Base-by-base conservation (phyloP, 129 eudicot species). In the Chrysanthemum makinoi region DNA sequence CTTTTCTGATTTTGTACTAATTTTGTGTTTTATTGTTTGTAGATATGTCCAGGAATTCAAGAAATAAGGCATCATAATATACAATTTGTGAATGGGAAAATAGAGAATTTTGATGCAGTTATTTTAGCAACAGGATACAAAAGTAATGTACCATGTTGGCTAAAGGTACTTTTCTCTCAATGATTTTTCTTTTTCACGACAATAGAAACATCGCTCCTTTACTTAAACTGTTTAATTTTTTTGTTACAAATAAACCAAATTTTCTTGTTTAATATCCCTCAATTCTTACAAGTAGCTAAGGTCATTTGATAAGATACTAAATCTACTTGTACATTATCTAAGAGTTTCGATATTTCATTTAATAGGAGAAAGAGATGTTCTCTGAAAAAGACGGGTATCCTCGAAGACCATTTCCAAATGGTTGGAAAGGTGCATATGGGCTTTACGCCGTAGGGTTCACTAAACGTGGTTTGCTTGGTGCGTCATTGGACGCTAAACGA, bases 401-500 rank as follows among this genome's bases (percentile, higher is more conserved):
- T 50, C 83, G 83, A 68, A 86, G 72, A 67, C 89, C 98, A 77
- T 94, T 94, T 82, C 98, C 98, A 1, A 89, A 94, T 26, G 91
- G 98, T n/a, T 94, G 98, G 98, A 94, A 87, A 84, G 97, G 97
- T 6, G 82, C 84, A 49, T 7, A 72, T 58, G 98, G 98, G 66
- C 88, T 94, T 63, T 94, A 89, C n/a, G 96, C 97, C 0, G 98
- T 94, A 62, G 97, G 98, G 86, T 94, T 94, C 83, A 94, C 98
- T 24, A 94, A 89, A 79, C 96, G 96, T 28, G 98, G 98, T 57
- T 80, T 94, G 73, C 91, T 94, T 55, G 98, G 98, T 70, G 93
- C 97, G 10, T 94, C 98, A 64, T 77, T 74, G 68, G 98, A 94
- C 77, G 95, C 98, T n/a, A 87, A 61, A 72, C 83, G 80, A 60